Evolutionary conservation across 2,329 filamentous ascomycete genomes (phyloP).

Genomic region (Neonectria ditissima): DNA sequence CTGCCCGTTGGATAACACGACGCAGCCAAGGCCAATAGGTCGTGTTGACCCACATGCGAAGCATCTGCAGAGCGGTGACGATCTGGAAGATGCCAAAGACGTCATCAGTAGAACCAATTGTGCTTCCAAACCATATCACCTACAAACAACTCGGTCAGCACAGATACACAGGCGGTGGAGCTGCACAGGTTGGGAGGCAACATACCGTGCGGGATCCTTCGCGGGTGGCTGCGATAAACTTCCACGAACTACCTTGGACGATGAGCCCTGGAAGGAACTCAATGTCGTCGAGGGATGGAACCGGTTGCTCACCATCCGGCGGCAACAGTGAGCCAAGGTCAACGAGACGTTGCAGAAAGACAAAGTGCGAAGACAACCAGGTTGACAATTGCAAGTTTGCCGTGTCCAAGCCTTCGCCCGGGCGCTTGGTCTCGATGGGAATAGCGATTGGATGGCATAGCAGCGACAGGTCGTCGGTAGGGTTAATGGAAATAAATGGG

Average conservation of each 20-base stretch:
- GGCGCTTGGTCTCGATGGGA: conserved; percentile 29
- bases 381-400: conserved; percentile 15
- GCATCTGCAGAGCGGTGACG: conserved; percentile 11
- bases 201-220: neutral
- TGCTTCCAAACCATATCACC: conserved; percentile 2
- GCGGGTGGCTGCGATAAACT: conserved; percentile 13
- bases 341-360: neutral
- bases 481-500: neutral
- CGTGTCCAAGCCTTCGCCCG: conserved; percentile 5
- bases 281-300: neutral
- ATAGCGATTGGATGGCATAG: conserved; percentile 15
- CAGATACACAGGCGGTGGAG: neutral
- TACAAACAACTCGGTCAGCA: neutral
- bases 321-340: neutral
- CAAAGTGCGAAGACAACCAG: conserved; percentile 2
- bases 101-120: conserved; percentile 8
- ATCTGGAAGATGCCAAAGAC: conserved; percentile 18
- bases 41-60: conserved; percentile 4
- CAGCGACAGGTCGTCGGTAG: neutral
- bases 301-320: neutral
- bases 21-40: neutral
- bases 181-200: neutral
- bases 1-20: neutral
- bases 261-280: conserved; percentile 18
- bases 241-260: conserved; percentile 19